Base-by-base conservation (phyloP, 805 yeast species). In the Kazachstania martiniae region DNA sequence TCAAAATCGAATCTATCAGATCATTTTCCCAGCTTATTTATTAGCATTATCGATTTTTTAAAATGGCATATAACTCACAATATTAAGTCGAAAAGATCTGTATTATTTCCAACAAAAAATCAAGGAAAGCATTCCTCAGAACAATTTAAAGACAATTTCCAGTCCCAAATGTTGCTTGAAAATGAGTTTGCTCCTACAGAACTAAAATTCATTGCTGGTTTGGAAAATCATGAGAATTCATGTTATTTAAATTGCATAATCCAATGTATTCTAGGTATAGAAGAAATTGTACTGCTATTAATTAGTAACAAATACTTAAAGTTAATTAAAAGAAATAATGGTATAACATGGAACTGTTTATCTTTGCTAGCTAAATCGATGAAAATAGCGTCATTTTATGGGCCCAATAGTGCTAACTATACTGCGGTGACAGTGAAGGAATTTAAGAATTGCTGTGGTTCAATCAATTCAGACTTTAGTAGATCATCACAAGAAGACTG, bases 401-500 rank as follows among this genome's bases (percentile, higher is more conserved):
- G 58, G 16, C 67, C 67, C 33, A 58, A 42, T 8, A 32, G 32
- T 5, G 29, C 33, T 12, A 41, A 35, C 19, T 14, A 26, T 7
- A 4, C 15, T 1, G 65, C 63, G 29, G 63, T 77, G 19, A 65
- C 74, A 7, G 91, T 94, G 0, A 43, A 60, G 7, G 68, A 68
- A 13, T 79, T 87, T 53, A 82, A 83, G 49, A 63, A 64, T 30
- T 68, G 76, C 2, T 61, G 79, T 15, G 94, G 93, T 0, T 64
- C 77, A 1, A 54, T 82, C 24, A 78, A 85, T 23, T 69, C 78
- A 1, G 70, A 79, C 66, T 89, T 86, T 60, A 70, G 77, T 0
- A 93, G 84, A 3, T 78, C 76, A 43, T 74, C 72, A 37, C 96
- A 89, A 53, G 96, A 89, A 49, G 97, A 89, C 51, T 82, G 95